Evolutionary conservation across 371 early-diverging fungal genomes (phyloP), one percentile per base, ranked within the genome.

Genomic region (Rhizopus stolonifer): DNA sequence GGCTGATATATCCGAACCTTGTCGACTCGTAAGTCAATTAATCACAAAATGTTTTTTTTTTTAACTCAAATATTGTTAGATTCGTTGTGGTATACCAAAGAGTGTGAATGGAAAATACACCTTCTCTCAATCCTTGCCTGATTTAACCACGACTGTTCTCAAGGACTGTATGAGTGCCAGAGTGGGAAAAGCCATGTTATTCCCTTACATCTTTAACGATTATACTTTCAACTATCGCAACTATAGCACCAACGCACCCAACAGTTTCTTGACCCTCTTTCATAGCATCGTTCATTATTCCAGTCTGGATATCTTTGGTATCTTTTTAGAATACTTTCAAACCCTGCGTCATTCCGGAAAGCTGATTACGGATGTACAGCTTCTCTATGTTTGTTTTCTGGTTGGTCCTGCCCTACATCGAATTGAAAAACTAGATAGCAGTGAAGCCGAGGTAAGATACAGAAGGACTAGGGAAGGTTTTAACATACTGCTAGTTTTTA

Each of bases 381-480:
- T 90, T 15, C 69, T 90, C 18, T 91, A 88, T 48, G 64, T 90
- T 40, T 87, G 87, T 52, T 83, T 86, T 10, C 60, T 88, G 43
- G 60, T 90, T 34, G 90, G 89, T 0, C 91, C 91, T 0, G 69
- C 85, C 15, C 64, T 90, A 23, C 86, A 89, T 66, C 81, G 91
- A 22, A 79, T 90, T 36, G 87, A 84, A 56, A 82, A 84, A 43
- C 29, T 70, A 29, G 67, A 74, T 46, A 64, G 56, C 13, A 68
- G 67, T 8, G 73, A 79, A 47, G 67, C 74, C n/a, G 76, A 71
- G 26, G 79, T 77, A 72, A 58, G 10, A 24, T 6, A 1, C 10
- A 36, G 10, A 17, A 17, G 1, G 8, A 38, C 4, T 15, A 15
- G 3, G 10, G 13, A 21, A 21, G 13, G 11, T 10, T 8, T 44